These are phyloP conservation scores for Triticum turgidum DNA, from an alignment of 176 grass and related monocot species.

Conservation along the genomic window DNA sequence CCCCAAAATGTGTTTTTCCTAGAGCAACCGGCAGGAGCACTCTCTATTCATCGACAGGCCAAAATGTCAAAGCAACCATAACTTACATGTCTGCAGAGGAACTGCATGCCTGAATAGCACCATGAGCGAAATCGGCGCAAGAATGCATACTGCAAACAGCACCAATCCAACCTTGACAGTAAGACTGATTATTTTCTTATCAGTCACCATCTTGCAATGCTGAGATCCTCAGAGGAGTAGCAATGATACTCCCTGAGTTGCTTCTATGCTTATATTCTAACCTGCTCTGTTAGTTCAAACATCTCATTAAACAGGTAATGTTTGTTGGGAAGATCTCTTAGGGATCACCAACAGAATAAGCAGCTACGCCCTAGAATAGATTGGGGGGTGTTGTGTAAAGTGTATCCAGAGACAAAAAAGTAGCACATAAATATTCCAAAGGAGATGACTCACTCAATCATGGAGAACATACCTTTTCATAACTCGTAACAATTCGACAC, in stretches of 20 bases:
- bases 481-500: not conserved
- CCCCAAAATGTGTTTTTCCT: not conserved
- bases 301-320: constrained; percentile 10
- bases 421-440: not conserved
- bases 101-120: not conserved
- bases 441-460: not conserved
- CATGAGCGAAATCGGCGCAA: constrained; percentile 19
- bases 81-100: constrained; percentile 47
- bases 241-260: not conserved
- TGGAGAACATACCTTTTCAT: not conserved
- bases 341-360: constrained; percentile 18
- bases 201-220: constrained; percentile 29
- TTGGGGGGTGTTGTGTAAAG: not conserved
- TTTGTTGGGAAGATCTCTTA: constrained; percentile 30
- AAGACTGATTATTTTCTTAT: constrained; percentile 32
- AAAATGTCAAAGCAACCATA: not conserved
- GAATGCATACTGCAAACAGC: constrained; percentile 35
- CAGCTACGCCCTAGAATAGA: not conserved
- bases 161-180: constrained; percentile 27
- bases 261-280: not conserved
- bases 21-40: no score
- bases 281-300: constrained; percentile 24
- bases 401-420: not conserved
- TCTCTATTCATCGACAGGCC: no score
- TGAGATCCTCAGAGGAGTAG: not conserved